These are phyloP conservation scores for Strigomonas culicis DNA, from an alignment of 208 protist species.

Conservation along the genomic window DNA sequence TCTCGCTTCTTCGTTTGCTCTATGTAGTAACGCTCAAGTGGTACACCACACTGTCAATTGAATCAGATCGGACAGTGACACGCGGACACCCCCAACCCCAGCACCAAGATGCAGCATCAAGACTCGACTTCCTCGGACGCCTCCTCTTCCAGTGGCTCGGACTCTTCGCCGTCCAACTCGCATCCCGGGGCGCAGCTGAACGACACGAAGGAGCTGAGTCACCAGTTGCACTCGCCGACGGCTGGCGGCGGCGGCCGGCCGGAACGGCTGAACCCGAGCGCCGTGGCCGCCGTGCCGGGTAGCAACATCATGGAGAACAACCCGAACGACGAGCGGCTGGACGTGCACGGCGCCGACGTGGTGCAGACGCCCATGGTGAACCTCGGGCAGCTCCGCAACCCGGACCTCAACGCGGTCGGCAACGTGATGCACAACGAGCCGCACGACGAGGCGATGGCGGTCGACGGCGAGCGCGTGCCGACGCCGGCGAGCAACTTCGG, in stretches of 20 bases:
- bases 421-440: conserved; percentile 46
- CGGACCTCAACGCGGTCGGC: conserved; percentile 11
- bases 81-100: background rate
- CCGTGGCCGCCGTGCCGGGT: conserved; percentile 14
- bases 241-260: conserved; percentile 5
- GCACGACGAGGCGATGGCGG: conserved; percentile 62
- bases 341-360: conserved; percentile 48
- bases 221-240: conserved; percentile 27
- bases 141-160: background rate
- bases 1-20: background rate
- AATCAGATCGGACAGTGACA: background rate
- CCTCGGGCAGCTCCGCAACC: conserved; percentile 8
- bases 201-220: background rate
- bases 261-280: background rate
- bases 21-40: background rate
- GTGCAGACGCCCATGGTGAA: conserved; percentile 45
- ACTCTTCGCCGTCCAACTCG: conserved; percentile 2
- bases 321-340: conserved; percentile 84
- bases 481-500: conserved; percentile 2
- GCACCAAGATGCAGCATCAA: conserved; percentile 13
- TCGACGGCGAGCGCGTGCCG: conserved; percentile 26
- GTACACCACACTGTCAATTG: conserved; percentile 13
- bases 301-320: conserved; percentile 70
- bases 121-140: conserved; percentile 7
- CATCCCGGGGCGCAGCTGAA: conserved; percentile 5